These are phyloP conservation scores for Smallanthus sonchifolius DNA, from an alignment of 129 eudicot species.

Conservation along the genomic window DNA sequence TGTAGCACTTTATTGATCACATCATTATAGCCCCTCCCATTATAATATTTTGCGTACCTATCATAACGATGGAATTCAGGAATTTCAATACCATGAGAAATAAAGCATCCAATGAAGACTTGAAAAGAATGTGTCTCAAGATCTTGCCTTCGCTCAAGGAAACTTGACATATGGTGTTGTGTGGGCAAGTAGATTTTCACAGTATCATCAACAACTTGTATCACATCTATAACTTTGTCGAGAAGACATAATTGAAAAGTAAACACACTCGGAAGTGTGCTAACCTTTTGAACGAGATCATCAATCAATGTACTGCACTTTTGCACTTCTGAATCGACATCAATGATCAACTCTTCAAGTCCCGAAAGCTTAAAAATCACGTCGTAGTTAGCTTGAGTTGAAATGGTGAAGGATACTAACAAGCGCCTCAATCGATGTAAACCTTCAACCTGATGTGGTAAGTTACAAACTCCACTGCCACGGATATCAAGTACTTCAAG, in stretches of 20 bases:
- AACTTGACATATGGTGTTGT: conserved; percentile 11
- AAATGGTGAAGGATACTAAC: conserved; percentile 23
- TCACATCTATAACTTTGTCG: conserved; percentile 17
- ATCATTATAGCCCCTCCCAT: conserved; percentile 7
- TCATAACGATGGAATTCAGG: conserved; percentile 22
- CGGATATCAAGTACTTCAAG: conserved; percentile 31
- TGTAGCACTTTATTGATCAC: conserved; percentile 9
- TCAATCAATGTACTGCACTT: conserved; percentile 17
- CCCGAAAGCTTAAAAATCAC: conserved; percentile 15
- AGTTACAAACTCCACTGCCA: conserved; percentile 13
- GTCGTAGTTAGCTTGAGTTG: conserved; percentile 21
- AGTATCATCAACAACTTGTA: conserved; percentile 26
- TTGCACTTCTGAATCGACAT: conserved; percentile 11
- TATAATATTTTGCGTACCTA: conserved; percentile 27
- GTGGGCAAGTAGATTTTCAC: conserved; percentile 18
- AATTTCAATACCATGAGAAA: conserved; percentile 9
- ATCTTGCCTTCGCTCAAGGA: conserved; percentile 22
- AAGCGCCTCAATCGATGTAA: conserved; percentile 21
- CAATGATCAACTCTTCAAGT: conserved; percentile 35
- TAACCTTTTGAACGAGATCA: conserved; percentile 23
- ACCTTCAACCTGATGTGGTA: conserved; percentile 18
- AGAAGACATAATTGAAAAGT: conserved; percentile 20
- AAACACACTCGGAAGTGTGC: conserved; percentile 3
- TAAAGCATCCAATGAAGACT: conserved; percentile 30
- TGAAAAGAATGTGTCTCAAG: conserved; percentile 14